Evolutionary conservation across 768 basidiomycete species (phyloP), one percentile per base, ranked within the genome.

Genomic region (Hypholoma sublateritium): DNA sequence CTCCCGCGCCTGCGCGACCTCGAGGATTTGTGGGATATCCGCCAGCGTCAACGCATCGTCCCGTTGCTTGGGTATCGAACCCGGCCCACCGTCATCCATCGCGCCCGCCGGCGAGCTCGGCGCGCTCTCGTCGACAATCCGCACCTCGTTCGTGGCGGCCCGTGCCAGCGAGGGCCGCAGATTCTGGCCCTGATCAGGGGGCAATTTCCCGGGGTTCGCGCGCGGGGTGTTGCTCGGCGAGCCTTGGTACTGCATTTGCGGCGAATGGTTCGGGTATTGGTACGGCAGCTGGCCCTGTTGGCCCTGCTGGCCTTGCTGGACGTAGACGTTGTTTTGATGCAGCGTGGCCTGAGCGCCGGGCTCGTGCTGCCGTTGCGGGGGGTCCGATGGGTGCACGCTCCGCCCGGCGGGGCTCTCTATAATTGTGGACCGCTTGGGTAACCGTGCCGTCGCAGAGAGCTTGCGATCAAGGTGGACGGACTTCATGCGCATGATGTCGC

Each of bases 391-490:
- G 22, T 51, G 56, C n/a, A 46, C 56, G 22, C 45, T 50, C n/a
- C 49, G 51, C 25, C 95, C 95, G 11, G 93, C 82, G 41, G 97
- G 97, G 64, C 91, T 93, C 71, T 99, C 96, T 48, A 99, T 88
- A 41, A 99, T 87, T 7, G 93, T 98, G 22, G 96, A 97, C 36
- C 95, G 88, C 71, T 93, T 95, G 5, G 96, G 93, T 55, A 96
- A 68, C 45, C 90, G 85, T 24, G 97, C 93, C 2, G 93, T 96
- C 48, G 95, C 91, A 28, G 95, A 97, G 41, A 96, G 77, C 69
- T 98, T 98, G 53, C 97, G 89, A 72, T 98, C 94, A 35, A 99
- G 81, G 70, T 95, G 91, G 41, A 93, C 91, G 9, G 92, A 91
- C 73, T 93, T 95, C 84, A 98, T 89, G 35, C 92, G 84, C 84